Evolutionary conservation across 2,329 filamentous ascomycete species (phyloP), one percentile per base, ranked within the genome.

Genomic region (Cladorrhinum sp.): DNA sequence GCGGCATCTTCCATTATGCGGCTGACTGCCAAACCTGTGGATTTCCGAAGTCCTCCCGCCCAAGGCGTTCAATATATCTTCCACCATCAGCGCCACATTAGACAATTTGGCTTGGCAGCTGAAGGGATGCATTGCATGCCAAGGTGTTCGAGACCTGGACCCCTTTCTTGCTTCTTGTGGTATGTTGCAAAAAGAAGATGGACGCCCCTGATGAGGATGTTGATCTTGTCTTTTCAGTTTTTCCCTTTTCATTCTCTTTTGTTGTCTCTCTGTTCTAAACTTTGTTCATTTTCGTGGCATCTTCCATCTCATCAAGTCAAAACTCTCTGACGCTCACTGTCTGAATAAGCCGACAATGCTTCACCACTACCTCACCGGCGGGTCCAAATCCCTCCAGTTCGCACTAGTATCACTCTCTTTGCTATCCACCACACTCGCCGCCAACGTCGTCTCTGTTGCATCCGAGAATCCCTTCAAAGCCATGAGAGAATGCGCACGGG

Each of bases 401-500:
- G 16, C 20, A 13, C 41, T 45, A 22, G 41, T n/a, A 45, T 45
- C 3, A 22, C 18, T 7, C 3, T 45, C 41, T 12, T 45, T 2
- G 8, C 18, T n/a, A 3, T 45, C 41, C 16, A 18, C n/a, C 41
- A 45, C 36, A 13, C 36, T 41, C 12, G 36, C 36, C 16, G 49
- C 49, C 18, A 52, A 45, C n/a, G 18, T 45, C 13, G 55, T 52
- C 16, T 58, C 55, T 3, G 50, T 58, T 29, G 7, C 48, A 9
- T 12, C 29, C 5, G 57, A 59, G 32, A 50, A 50, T 5, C 36
- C 57, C 5, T 59, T 54, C 50, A 54, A 59, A 27, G 50, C 57
- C 12, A 54, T 54, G 50, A 51, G 57, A 27, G 50, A 54, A 24
- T 59, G 57, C 23, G 57, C 57, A 2, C 50, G 50, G 24, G 50